A percentile compares a stretch with the other conserved stretches of the same genome.
These are phyloP conservation scores for Epichloe brachyelytri DNA, from an alignment of 2,329 filamentous ascomycete species.

Conservation along the genomic window DNA sequence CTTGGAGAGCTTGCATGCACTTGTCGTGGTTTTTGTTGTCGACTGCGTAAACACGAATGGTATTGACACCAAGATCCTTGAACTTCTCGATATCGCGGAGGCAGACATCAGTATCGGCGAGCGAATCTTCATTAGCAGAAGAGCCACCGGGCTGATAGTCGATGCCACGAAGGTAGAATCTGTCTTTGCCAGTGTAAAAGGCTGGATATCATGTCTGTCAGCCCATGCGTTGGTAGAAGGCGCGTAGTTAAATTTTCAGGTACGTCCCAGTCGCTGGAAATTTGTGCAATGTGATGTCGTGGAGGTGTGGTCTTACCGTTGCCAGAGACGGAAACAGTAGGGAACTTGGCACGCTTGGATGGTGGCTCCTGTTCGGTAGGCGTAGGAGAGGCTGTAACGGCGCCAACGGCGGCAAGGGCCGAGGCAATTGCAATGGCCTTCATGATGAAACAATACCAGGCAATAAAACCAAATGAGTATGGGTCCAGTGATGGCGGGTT, in stretches of 20 bases:
- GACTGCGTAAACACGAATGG: conserved; percentile 81
- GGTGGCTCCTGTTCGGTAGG: conserved; percentile 33
- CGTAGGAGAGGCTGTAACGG: conserved; percentile 37
- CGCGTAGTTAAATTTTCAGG: background rate
- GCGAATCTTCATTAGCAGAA: conserved; percentile 51
- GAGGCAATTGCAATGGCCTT: conserved; percentile 34
- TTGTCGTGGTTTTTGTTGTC: conserved; percentile 80
- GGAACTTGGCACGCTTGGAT: conserved; percentile 35
- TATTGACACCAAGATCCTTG: conserved; percentile 79
- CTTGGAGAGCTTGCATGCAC: conserved; percentile 71
- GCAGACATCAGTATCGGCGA: conserved; percentile 58
- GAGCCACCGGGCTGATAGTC: conserved; percentile 53
- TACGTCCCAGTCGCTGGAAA: background rate
- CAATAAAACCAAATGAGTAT: conserved; percentile 5
- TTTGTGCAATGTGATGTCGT: no score
- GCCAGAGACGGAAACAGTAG: conserved; percentile 39
- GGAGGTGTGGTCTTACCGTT: conserved; percentile 32
- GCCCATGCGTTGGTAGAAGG: background rate
- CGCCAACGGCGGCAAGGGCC: conserved; percentile 31
- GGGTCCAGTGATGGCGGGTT: background rate
- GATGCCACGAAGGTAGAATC: conserved; percentile 48
- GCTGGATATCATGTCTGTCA: conserved; percentile 22
- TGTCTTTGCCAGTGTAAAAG: conserved; percentile 38
- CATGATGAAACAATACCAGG: conserved; percentile 27
- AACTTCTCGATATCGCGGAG: conserved; percentile 70